Conservation (phyloP, 169 alveolate species). For the Plasmodium relictum region DNA sequence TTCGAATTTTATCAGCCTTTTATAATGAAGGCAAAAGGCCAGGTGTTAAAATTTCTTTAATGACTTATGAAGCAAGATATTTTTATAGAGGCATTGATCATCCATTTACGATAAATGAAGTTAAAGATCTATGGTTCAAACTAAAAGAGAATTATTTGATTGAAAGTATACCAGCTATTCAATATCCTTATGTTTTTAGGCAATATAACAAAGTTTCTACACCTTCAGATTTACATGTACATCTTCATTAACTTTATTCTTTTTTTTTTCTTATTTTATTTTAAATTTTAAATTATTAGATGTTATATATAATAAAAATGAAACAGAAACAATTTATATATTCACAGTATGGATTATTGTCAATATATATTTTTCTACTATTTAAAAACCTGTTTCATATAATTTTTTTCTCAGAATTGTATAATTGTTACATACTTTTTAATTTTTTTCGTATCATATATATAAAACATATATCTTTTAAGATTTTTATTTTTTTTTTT, state of each 20-base stretch:
- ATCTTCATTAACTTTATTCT: slow-evolving; percentile 78
- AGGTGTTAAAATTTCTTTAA: slow-evolving; percentile 86
- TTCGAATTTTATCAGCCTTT: slow-evolving; percentile 90
- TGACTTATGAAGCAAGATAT: slow-evolving; percentile 91
- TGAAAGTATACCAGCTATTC: slow-evolving; percentile 89
- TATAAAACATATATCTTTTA: too few species aligned
- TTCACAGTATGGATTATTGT: too few species aligned
- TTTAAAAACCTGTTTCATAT: too few species aligned
- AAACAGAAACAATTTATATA: too few species aligned
- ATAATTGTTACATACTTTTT: too few species aligned
- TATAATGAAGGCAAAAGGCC: slow-evolving; percentile 92
- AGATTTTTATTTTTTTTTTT: too few species aligned
- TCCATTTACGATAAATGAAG: slow-evolving; percentile 90
- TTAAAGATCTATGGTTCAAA: slow-evolving; percentile 89
- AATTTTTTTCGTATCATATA: too few species aligned
- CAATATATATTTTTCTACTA: too few species aligned
- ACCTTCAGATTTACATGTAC: slow-evolving; percentile 84
- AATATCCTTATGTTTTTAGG: slow-evolving; percentile 91
- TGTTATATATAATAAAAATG: too few species aligned
- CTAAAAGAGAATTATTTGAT: slow-evolving; percentile 88
- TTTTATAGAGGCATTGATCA: slow-evolving; percentile 91
- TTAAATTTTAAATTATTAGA: background rate
- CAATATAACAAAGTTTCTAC: slow-evolving; percentile 86
- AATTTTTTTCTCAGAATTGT: too few species aligned
- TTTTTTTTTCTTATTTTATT: background rate